phyloP scores from a whole-genome alignment of 208 protist species.

The Entamoeba dispar region DNA sequence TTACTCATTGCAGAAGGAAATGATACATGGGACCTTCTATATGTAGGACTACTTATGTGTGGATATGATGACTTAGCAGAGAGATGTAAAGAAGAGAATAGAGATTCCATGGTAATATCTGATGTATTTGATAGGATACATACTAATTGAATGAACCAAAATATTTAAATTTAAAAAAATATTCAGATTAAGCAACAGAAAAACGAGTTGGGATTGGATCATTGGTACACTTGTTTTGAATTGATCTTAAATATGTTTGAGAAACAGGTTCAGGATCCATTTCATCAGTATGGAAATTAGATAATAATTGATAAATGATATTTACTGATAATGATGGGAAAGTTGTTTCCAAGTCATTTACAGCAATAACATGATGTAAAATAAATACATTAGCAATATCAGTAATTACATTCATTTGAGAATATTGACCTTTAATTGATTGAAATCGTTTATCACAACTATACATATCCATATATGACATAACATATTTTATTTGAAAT shows the following conservation, averaged over 20 bases:
- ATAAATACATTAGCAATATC: neutral
- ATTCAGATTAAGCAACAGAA: neutral
- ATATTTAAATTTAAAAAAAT: too few relatives aligned
- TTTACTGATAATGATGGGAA: neutral
- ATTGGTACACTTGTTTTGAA: neutral
- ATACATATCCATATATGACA: neutral
- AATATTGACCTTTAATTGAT: neutral
- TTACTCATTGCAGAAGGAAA: too few relatives aligned
- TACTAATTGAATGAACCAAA: too few relatives aligned
- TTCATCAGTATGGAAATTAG: neutral
- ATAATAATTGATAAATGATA: neutral
- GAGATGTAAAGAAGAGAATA: too few relatives aligned
- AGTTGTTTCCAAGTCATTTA: neutral
- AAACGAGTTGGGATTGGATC: neutral
- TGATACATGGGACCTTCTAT: too few relatives aligned
- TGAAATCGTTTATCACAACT: neutral
- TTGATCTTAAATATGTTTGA: neutral
- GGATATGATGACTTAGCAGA: too few relatives aligned
- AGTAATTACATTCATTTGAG: neutral
- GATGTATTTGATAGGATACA: too few relatives aligned
- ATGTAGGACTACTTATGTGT: too few relatives aligned
- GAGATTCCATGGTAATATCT: too few relatives aligned
- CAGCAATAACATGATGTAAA: neutral
- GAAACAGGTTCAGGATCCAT: neutral
- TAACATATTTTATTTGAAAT: neutral